A percentile compares a stretch with the other conserved stretches of the same genome.
Evolutionary conservation across 139 green algal species (phyloP).

Genomic region (Chlamydomonas sphaeroides): DNA sequence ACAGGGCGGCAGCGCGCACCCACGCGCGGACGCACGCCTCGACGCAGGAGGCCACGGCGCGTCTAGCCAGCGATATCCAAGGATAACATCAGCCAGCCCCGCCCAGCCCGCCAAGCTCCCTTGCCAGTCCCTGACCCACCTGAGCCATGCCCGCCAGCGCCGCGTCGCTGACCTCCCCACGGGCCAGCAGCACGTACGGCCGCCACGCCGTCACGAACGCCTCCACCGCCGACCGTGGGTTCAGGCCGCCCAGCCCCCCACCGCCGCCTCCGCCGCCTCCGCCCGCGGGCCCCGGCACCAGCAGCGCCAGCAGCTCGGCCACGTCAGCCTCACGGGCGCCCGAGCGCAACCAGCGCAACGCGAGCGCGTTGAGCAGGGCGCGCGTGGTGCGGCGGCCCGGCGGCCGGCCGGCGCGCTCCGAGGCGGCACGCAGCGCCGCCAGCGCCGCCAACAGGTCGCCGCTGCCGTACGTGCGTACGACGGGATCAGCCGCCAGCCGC

Average conservation of each 20-base stretch:
- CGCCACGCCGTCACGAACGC: conserved; percentile 10
- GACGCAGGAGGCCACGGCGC: no score
- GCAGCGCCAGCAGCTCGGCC: not conserved
- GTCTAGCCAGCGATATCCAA: no score
- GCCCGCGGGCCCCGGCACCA: not conserved
- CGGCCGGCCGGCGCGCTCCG: not conserved
- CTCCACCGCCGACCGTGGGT: not conserved
- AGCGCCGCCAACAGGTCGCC: conserved; percentile 3
- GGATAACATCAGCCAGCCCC: no score
- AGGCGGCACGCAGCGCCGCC: not conserved
- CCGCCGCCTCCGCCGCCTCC: no score
- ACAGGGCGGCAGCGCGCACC: no score
- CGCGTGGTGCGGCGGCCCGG: not conserved
- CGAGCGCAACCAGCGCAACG: conserved; percentile 14
- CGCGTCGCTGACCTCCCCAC: not conserved
- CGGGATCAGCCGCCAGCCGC: no score
- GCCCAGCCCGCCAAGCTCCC: no score
- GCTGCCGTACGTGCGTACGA: conserved; percentile 3
- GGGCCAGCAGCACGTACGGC: conserved; percentile 16
- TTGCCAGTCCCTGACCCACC: no score
- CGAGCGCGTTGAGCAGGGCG: conserved; percentile 8
- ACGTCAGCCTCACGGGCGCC: not conserved
- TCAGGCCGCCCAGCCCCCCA: no score
- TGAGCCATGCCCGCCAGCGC: conserved; percentile 26
- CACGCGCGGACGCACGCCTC: no score